Conservation (phyloP, 768 basidiomycete genomes). For the Vararia minispora region DNA sequence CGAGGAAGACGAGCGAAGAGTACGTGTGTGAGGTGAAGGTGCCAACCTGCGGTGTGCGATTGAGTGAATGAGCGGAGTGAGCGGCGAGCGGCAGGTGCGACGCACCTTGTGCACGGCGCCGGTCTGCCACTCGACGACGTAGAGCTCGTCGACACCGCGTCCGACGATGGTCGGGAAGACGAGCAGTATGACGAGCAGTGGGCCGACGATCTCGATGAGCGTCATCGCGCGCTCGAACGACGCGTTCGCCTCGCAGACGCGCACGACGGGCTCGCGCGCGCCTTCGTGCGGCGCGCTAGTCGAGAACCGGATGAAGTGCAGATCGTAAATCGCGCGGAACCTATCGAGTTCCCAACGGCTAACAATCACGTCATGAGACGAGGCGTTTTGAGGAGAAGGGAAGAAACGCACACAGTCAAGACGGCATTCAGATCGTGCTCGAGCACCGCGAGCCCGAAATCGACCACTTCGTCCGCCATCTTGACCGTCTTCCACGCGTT, state of each 20-base stretch:
- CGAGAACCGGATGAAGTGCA: constrained; percentile 9
- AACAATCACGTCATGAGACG: no score
- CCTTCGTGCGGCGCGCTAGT: constrained; percentile 9
- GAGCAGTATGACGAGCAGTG: constrained; percentile 8
- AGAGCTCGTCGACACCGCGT: constrained; percentile 11
- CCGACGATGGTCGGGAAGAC: constrained; percentile 6
- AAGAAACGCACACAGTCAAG: constrained; percentile 7
- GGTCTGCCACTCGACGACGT: constrained; percentile 20
- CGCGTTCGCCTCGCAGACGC: constrained; percentile 3
- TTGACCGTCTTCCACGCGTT: constrained; percentile 1
- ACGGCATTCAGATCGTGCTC: constrained; percentile 11
- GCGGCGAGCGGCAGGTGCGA: neutral
- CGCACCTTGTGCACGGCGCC: constrained; percentile 15
- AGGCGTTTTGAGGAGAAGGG: no score
- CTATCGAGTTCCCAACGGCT: neutral
- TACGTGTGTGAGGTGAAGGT: constrained; percentile 11
- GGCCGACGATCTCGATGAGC: constrained; percentile 12
- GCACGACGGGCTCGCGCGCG: constrained; percentile 7
- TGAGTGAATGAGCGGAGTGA: neutral
- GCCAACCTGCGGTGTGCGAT: constrained; percentile 4
- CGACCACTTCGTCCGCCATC: constrained; percentile 7
- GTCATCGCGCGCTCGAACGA: constrained; percentile 6
- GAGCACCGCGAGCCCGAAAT: constrained; percentile 10
- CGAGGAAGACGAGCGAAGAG: constrained; percentile 18
- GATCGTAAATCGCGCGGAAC: constrained; percentile 4